phyloP scores from a whole-genome alignment of 2,329 filamentous ascomycete species.

The Trichoderma aggressivum region DNA sequence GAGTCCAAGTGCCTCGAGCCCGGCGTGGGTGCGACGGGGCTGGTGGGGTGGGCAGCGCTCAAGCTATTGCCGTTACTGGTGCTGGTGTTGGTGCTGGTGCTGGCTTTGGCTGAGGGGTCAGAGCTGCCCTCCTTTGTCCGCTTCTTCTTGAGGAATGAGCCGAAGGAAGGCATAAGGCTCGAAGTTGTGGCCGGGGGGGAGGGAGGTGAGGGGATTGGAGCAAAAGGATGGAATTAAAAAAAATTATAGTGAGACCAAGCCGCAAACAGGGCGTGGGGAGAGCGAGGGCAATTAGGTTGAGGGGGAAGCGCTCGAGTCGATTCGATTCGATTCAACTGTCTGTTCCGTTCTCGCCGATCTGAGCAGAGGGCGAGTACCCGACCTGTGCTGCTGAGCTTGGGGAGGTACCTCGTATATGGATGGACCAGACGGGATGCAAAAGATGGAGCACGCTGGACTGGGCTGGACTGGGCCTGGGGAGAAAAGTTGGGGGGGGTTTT shows the following conservation, averaged over 20 bases:
- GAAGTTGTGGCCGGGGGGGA: background rate
- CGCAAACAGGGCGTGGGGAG: background rate
- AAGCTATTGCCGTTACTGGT: background rate
- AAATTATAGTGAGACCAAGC: background rate
- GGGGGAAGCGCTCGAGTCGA: background rate
- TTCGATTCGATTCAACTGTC: background rate
- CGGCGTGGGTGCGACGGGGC: constrained; percentile 56
- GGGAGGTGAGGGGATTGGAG: background rate
- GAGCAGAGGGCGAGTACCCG: no score
- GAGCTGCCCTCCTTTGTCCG: constrained; percentile 86
- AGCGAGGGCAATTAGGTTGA: background rate
- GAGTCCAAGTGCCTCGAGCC: constrained; percentile 46
- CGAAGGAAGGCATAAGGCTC: constrained; percentile 80
- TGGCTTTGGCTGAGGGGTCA: constrained; percentile 54
- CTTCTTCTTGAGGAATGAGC: constrained; percentile 97
- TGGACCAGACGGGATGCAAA: background rate
- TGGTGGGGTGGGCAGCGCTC: constrained; percentile 50
- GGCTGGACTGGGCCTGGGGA: no score
- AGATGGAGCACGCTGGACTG: background rate
- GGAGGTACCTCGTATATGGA: background rate
- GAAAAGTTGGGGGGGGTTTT: background rate
- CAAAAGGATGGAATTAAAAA: background rate
- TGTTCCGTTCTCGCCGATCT: constrained; percentile 3
- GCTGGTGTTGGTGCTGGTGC: background rate
- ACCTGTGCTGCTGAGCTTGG: background rate